Conservation (phyloP, 805 yeast genomes). For the Cyberlindnera misumaiensis region DNA sequence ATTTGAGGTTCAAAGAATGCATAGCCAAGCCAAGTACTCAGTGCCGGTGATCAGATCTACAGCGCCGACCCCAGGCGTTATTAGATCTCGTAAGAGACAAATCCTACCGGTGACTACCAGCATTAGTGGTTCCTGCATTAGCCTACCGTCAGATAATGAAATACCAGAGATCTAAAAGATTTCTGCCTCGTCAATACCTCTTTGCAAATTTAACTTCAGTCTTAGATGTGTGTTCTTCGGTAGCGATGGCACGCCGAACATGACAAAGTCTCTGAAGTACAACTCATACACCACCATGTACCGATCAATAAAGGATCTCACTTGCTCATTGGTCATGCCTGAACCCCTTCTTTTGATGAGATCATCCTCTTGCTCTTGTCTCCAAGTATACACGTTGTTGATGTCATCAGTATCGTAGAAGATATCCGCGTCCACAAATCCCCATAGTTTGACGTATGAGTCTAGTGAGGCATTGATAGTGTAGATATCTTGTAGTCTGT, state of each 20-base stretch:
- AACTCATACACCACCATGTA: slow-evolving; percentile 82
- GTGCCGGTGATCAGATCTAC: too few relatives aligned
- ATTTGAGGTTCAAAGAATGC: too few relatives aligned
- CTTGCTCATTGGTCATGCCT: slow-evolving; percentile 80
- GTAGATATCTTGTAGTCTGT: slow-evolving; percentile 24
- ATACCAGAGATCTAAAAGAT: background rate
- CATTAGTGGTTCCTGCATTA: slow-evolving; percentile 1
- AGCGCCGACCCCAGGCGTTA: too few relatives aligned
- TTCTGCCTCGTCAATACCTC: slow-evolving; percentile 10
- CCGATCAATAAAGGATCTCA: slow-evolving; percentile 62
- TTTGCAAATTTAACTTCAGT: slow-evolving; percentile 11
- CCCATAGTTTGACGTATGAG: slow-evolving; percentile 51
- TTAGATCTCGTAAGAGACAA: background rate
- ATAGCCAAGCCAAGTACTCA: too few relatives aligned
- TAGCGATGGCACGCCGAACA: slow-evolving; percentile 23
- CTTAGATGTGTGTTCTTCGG: slow-evolving; percentile 12
- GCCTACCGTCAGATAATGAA: slow-evolving; percentile 11
- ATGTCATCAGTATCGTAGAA: slow-evolving; percentile 55
- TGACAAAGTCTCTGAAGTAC: slow-evolving; percentile 44
- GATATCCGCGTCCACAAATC: slow-evolving; percentile 50
- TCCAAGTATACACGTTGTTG: slow-evolving; percentile 67
- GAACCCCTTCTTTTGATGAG: slow-evolving; percentile 45
- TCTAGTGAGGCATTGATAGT: slow-evolving; percentile 47
- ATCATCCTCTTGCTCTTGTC: slow-evolving; percentile 59
- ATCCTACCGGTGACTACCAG: background rate